phyloP scores from a whole-genome alignment of 768 basidiomycete genomes.

The Epithele typhae region DNA sequence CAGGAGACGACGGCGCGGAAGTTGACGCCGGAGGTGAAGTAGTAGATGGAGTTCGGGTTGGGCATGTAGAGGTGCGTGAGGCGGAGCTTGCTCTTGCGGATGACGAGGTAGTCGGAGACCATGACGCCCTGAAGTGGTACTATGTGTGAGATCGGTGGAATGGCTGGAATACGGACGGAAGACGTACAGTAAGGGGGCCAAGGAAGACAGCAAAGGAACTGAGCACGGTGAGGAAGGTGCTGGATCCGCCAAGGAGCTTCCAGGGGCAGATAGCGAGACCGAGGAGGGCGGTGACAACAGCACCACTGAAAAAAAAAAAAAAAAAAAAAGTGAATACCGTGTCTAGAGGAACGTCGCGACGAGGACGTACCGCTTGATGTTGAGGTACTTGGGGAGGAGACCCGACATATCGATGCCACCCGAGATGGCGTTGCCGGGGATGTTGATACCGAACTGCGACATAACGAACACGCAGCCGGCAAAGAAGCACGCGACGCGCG shows the following conservation, averaged over 20 bases:
- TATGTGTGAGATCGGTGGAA: neutral
- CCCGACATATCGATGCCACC: constrained; percentile 35
- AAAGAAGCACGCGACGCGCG: constrained; percentile 23
- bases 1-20: constrained; percentile 21
- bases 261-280: constrained; percentile 36
- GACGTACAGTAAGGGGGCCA: constrained; percentile 32
- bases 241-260: constrained; percentile 36
- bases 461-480: constrained; percentile 17
- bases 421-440: constrained; percentile 20
- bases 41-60: constrained; percentile 15
- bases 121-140: constrained; percentile 39
- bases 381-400: constrained; percentile 37
- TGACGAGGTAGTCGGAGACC: constrained; percentile 27
- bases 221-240: constrained; percentile 34
- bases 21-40: constrained; percentile 22
- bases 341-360: too few species aligned
- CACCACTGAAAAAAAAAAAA: constrained; percentile 23
- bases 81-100: constrained; percentile 16
- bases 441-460: constrained; percentile 20
- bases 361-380: constrained; percentile 31
- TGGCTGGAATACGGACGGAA: too few species aligned
- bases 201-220: constrained; percentile 42
- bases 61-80: constrained; percentile 22
- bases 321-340: neutral
- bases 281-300: constrained; percentile 28